Evolutionary conservation across 257 asterid genomes (phyloP), one percentile per base, ranked within the genome.

Genomic region (Thymus quinquecostatus): DNA sequence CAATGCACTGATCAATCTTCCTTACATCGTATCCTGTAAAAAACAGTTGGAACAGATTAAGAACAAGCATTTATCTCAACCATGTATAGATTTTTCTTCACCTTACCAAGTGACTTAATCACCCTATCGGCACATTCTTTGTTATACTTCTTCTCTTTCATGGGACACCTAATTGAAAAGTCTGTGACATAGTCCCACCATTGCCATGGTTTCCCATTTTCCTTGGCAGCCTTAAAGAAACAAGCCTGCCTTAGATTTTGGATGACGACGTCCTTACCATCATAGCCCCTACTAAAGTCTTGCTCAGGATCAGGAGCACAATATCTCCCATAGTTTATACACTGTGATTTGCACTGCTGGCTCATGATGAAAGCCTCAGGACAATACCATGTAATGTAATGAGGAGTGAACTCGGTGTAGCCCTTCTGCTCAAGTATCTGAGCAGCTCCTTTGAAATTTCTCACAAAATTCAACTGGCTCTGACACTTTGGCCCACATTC

Each of bases 391-490:
- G 94, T 88, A 30, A 88, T 88, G 6, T 88, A 88, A 78, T 77
- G 94, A 3, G 94, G 91, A 47, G 86, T 82, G 72, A 92, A 92
- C 80, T 83, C 88, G 6, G 96, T 92, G 78, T 90, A 92, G 29
- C 96, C 95, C 64, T 87, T 90, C 86, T 80, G 86, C 85, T 92
- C 98, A 14, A 92, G 95, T 63, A 90, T 90, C 86, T 92, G 98
- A 12, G 98, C 98, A 28, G 96, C 92, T 36, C 98, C 98, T 80
- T 88, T 92, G 80, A 92, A 92, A 36, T 71, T 80, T 58, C 81
- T 82, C 21, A 92, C 83, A 43, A 92, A 90, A 40, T 87, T 85
- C 29, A 86, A 68, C 86, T 92, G 98, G 79, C 88, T 83, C 10
- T 84, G 89, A 60, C 97, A 92, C 75, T 92, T 92, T 53, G 89